Evolutionary conservation across 306 rosid species (phyloP), one percentile per base, ranked within the genome.

Genomic region (Biancaea sappan): DNA sequence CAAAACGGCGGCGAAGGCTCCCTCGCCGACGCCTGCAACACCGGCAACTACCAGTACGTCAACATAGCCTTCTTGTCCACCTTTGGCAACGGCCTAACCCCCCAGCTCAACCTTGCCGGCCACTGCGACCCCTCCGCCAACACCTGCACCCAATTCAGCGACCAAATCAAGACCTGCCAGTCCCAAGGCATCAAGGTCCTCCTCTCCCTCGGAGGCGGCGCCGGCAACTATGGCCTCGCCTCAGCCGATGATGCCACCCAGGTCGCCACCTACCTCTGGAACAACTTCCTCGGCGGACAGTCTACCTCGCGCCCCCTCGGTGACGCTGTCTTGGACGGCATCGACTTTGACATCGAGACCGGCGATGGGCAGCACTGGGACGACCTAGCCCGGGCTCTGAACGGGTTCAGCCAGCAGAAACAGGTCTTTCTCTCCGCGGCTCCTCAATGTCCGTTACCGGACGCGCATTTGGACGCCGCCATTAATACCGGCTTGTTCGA

Each of bases 381-480:
- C 31, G 87, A 69, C 0, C 84, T 89, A 0, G 95, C 92, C 0
- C 61, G 2, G 7, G 58, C 84, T 3, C 83, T 89, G 0, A 71
- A 52, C 0, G 65, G 52, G 0, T 77, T 77, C 3, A 79, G 74
- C 48, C 50, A 77, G 2, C 58, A 51, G 26, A 77, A 77, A 2
- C 58, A 51, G 26, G 79, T 87, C 3, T 6, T 46, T 62, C 63
- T 89, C 3, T 29, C 86, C 0, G 95, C 92, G 3, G 92, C 95
- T 0, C 95, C 92, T 1, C 92, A 89, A 21, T 87, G 95, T 13
- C 81, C 82, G 2, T 72, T 41, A 80, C 92, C 88, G 0, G 90
- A 89, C 37, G 77, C 73, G 0, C 76, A 79, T 57, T 68, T 87
- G 8, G 81, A 73, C 16, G 0, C 58, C 0, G 90, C 94, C 1